A percentile compares a stretch with the other conserved stretches of the same genome.
These are phyloP conservation scores for Sugiyamaella chiloensis DNA, from an alignment of 805 yeast species.

Conservation along the genomic window DNA sequence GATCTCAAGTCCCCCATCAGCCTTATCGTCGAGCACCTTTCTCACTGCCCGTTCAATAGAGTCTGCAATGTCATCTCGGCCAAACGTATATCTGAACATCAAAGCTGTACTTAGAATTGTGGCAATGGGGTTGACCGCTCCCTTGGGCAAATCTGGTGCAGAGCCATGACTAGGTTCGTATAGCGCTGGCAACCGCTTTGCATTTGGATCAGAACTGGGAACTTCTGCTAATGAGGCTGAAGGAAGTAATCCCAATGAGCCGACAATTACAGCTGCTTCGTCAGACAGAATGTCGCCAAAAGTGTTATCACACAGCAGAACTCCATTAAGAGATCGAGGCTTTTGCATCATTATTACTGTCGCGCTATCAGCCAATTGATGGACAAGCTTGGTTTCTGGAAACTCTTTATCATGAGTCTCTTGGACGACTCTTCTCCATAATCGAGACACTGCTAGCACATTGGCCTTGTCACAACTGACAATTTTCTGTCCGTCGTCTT, in stretches of 20 bases:
- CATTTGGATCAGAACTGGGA: conserved; percentile 78
- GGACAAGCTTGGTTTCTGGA: conserved; percentile 79
- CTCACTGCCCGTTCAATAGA: conserved; percentile 91
- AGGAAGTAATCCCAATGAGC: conserved; percentile 90
- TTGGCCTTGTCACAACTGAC: conserved; percentile 96
- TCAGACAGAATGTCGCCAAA: conserved; percentile 96
- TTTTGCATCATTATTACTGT: conserved; percentile 92
- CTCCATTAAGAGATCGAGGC: conserved; percentile 87
- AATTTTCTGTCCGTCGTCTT: conserved; percentile 75
- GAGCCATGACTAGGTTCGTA: conserved; percentile 99
- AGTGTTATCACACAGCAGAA: conserved; percentile 88
- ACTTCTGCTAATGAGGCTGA: conserved; percentile 93
- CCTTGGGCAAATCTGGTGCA: conserved; percentile 95
- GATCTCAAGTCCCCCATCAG: conserved; percentile 28
- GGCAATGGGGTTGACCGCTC: conserved; percentile 89
- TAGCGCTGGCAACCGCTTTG: conserved; percentile 57
- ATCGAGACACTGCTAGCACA: conserved; percentile 87
- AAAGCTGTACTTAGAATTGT: conserved; percentile 95
- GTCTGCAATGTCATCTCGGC: conserved; percentile 75
- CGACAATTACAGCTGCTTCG: conserved; percentile 96
- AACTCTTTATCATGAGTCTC: conserved; percentile 77
- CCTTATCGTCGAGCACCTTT: conserved; percentile 70
- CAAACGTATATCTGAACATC: conserved; percentile 95
- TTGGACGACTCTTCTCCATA: conserved; percentile 91
- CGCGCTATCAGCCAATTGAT: conserved; percentile 96